Conservation (phyloP, 2,329 filamentous ascomycete genomes). For the Coniochaeta pulveracea region DNA sequence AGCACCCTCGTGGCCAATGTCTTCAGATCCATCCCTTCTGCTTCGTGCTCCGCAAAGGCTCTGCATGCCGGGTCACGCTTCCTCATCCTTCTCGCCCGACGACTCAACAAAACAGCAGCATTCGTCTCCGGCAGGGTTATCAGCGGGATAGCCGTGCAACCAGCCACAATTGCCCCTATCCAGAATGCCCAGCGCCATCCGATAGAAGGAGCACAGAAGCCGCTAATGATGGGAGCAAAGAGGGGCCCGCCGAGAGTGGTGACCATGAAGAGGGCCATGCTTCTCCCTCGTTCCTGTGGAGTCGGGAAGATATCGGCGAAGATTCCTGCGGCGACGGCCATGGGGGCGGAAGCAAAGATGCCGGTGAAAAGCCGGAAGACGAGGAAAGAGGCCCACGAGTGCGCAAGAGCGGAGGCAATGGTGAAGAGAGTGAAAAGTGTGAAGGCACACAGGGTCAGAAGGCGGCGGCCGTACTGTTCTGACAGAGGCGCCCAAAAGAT, state of each 20-base stretch:
- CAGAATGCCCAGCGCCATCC: slow-evolving; percentile 64
- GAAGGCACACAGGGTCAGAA: slow-evolving; percentile 33
- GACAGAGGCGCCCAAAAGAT: slow-evolving; percentile 54
- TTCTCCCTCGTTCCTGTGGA: slow-evolving; percentile 41
- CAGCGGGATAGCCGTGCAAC: slow-evolving; percentile 45
- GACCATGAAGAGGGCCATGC: slow-evolving; percentile 54
- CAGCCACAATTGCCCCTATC: slow-evolving; percentile 59
- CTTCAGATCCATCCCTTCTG: slow-evolving; percentile 44
- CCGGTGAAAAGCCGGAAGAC: slow-evolving; percentile 44
- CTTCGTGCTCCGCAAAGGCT: slow-evolving; percentile 49
- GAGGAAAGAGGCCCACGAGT: slow-evolving; percentile 39
- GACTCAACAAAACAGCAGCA: slow-evolving; percentile 43
- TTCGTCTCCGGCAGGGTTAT: slow-evolving; percentile 57
- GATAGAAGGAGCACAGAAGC: slow-evolving; percentile 44
- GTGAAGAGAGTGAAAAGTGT: slow-evolving; percentile 36
- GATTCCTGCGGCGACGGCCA: slow-evolving; percentile 51
- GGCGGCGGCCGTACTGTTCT: slow-evolving; percentile 50
- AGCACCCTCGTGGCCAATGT: slow-evolving; percentile 59
- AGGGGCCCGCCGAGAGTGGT: slow-evolving; percentile 55
- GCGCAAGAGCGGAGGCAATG: slow-evolving; percentile 43
- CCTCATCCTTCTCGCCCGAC: slow-evolving; percentile 44
- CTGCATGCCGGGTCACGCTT: slow-evolving; percentile 37
- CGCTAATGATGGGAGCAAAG: slow-evolving; percentile 53
- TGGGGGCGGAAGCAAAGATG: slow-evolving; percentile 43
- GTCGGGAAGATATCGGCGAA: slow-evolving; percentile 56